Evolutionary conservation across 2,329 filamentous ascomycete genomes (phyloP).

Genomic region (Neopestalotiopsis sp.): DNA sequence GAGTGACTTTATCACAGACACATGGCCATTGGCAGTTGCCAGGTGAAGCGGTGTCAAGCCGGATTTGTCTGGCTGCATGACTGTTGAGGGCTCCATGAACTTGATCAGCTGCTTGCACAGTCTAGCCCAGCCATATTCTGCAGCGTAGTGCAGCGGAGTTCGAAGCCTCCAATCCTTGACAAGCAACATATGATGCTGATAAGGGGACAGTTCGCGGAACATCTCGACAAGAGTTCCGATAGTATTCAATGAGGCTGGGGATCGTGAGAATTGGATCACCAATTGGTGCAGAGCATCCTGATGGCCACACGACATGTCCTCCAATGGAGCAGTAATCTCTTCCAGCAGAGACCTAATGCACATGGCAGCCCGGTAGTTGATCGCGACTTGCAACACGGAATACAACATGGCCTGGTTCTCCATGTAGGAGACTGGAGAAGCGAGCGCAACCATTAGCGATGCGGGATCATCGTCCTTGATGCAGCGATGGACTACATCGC

Average conservation of each 20-base stretch:
- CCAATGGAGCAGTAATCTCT: constrained; percentile 18
- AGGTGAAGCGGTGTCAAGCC: constrained; percentile 17
- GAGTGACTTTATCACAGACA: constrained; percentile 8
- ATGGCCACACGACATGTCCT: constrained; percentile 13
- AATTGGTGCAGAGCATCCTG: constrained; percentile 20
- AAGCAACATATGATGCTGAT: constrained; percentile 20
- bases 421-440: constrained; percentile 18
- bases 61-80: constrained; percentile 11
- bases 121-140: constrained; percentile 13
- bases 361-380: constrained; percentile 13
- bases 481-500: constrained; percentile 15
- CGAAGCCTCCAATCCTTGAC: constrained; percentile 20
- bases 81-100: constrained; percentile 16
- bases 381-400: constrained; percentile 20
- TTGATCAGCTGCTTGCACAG: constrained; percentile 18
- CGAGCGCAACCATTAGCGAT: constrained; percentile 18
- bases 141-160: constrained; percentile 20
- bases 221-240: constrained; percentile 7
- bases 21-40: constrained; percentile 11
- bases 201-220: constrained; percentile 19
- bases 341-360: constrained; percentile 19
- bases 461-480: constrained; percentile 19
- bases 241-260: not conserved
- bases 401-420: constrained; percentile 22
- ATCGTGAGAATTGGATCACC: constrained; percentile 12